These are phyloP conservation scores for Ceratocystis cubensis DNA, from an alignment of 2,329 filamentous ascomycete species.

Conservation along the genomic window DNA sequence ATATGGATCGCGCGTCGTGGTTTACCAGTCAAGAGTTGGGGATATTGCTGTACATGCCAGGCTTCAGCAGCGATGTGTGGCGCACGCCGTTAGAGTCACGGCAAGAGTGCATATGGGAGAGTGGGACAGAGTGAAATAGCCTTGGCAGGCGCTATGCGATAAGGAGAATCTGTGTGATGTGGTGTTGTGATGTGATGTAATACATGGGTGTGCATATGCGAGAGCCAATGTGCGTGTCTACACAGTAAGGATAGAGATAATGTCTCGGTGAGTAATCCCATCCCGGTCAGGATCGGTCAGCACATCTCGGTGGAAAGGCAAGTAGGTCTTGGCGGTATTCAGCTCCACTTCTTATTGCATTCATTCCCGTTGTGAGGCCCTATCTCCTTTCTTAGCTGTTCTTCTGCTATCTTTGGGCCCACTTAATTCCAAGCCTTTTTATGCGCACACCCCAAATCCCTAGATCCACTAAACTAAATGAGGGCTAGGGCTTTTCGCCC, in stretches of 20 bases:
- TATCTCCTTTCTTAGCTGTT: not conserved
- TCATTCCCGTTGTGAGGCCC: not conserved
- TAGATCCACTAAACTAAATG: not conserved
- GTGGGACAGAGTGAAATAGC: not conserved
- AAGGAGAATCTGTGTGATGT: not conserved
- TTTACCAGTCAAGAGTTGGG: constrained; percentile 78
- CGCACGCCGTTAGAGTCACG: constrained; percentile 30
- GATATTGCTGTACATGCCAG: constrained; percentile 41
- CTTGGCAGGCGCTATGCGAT: not conserved
- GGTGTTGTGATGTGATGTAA: not conserved
- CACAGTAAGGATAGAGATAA: not conserved
- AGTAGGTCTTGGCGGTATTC: not conserved
- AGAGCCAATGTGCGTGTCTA: not conserved
- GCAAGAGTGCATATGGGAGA: constrained; percentile 21
- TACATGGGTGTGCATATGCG: not conserved
- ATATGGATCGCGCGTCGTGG: constrained; percentile 77
- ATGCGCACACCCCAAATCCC: not conserved
- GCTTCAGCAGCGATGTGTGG: constrained; percentile 31
- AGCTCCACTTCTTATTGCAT: not conserved
- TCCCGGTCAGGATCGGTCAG: not conserved
- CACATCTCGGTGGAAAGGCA: not conserved
- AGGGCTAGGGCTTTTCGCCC: not conserved
- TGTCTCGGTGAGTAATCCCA: not conserved
- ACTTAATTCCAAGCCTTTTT: not conserved
- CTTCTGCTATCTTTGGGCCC: not conserved